Percentiles rank a stretch among this genome's conserved stretches.
Conservation (phyloP, 2,329 filamentous ascomycete genomes). For the Penicillium italicum region DNA sequence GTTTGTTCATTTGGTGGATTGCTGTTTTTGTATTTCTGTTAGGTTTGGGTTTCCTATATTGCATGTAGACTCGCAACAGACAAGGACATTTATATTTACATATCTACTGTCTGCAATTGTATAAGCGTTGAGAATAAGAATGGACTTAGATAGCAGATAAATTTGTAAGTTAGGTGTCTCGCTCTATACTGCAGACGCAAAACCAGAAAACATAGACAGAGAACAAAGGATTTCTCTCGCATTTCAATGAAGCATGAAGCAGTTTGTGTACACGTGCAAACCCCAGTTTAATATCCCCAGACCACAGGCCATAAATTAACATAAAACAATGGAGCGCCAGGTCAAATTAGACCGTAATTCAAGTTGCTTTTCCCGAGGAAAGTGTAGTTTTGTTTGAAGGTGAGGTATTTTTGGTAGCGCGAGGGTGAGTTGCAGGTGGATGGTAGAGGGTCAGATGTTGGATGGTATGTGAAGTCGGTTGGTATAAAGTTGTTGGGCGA, state of each 20-base stretch:
- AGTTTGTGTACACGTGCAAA: conserved; percentile 3
- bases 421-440: not conserved
- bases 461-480: not conserved
- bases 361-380: conserved; percentile 3
- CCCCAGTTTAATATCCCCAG: not conserved
- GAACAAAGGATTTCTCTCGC: not conserved
- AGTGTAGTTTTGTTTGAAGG: not conserved
- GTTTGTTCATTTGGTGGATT: not conserved
- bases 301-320: not conserved
- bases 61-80: not conserved
- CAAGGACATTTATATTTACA: not conserved
- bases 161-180: not conserved
- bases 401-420: not conserved
- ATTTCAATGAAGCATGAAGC: not conserved
- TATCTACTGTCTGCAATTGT: not conserved
- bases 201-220: not conserved
- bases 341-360: not conserved
- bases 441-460: not conserved
- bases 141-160: not conserved
- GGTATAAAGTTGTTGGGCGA: not conserved
- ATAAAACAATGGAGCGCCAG: conserved; percentile 1
- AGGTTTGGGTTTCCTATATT: not conserved
- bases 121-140: not conserved
- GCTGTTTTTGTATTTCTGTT: not conserved
- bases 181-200: conserved; percentile 1